Base-by-base conservation (phyloP, 1,284 basidiomycete genomes). In the Fomitopsis pinicola region DNA sequence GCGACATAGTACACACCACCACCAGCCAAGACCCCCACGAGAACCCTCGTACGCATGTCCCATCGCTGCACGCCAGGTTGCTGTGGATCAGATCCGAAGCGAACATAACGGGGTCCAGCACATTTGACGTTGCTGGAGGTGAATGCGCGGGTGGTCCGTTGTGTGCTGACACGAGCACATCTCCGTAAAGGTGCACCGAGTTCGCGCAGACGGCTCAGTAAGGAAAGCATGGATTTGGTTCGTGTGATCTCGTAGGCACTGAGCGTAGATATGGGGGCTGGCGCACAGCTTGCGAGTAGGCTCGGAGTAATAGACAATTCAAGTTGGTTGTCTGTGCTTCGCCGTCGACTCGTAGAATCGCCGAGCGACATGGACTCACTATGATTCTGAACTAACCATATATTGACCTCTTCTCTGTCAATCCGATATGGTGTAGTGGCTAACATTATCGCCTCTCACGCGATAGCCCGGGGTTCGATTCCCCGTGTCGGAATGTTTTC, bases 1-100 rank as follows among this genome's bases (percentile, higher is more conserved):
- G 73, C 66, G 3, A 86, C 71, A 70, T 86, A 88, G 73, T 88
- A 91, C 5, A 78, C 69, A 6, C 75, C 76, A 1, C 78, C 81
- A 15, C 77, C 76, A 12, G 70, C 73, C 28, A 76, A 65, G 1
- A 72, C 67, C 62, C 63, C 68, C 2, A 62, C 71, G 8, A 67
- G 14, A 3, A 73, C 33, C 61, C 64, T 60, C 54, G 63, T 63
- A 0, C 56, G n/a, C 42, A 15, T 62, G 46, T 68, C 63, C 71
- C 69, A 72, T 28, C 61, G 62, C 17, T 62, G 53, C 36, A 66
- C 42, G 52, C 71, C 64, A 1, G 68, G 63, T 15, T 61, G 64
- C 26, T 66, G 53, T 8, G 59, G 48, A 28, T 59, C 58, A 5
- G 57, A 56, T 10, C 59, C 60, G 57, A 72, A 72, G 14, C 69